A percentile compares a stretch with the other conserved stretches of the same genome.
Conservation (phyloP, 148 eudicot species). For the Heliosperma pusillum region DNA sequence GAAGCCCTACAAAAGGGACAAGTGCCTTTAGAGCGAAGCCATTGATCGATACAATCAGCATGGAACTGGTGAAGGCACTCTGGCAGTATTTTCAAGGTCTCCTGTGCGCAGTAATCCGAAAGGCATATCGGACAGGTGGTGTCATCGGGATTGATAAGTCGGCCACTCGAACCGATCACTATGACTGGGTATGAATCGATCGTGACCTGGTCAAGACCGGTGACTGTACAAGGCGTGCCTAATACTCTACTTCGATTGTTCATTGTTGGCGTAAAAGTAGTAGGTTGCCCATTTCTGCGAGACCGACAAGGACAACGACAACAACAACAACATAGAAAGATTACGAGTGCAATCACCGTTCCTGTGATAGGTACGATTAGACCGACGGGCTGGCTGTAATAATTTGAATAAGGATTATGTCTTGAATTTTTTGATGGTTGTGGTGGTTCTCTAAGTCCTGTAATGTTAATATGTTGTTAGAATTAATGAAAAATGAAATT, state of each 20-base stretch:
- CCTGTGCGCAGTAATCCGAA: background rate
- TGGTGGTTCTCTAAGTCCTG: no score
- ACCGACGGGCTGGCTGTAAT: background rate
- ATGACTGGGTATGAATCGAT: constrained; percentile 40
- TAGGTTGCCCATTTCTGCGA: background rate
- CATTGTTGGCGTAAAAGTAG: background rate
- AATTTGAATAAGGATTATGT: no score
- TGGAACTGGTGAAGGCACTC: constrained; percentile 56
- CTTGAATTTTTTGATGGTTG: no score
- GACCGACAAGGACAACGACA: background rate
- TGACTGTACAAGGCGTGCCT: background rate
- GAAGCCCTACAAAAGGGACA: constrained; percentile 48
- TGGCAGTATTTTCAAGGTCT: constrained; percentile 20
- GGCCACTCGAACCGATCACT: constrained; percentile 44
- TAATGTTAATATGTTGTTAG: no score
- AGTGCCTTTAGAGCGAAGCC: constrained; percentile 40
- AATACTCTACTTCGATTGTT: background rate
- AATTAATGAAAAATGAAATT: no score
- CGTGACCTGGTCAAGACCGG: constrained; percentile 40
- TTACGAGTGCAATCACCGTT: background rate
- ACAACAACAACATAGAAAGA: background rate
- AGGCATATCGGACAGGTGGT: background rate
- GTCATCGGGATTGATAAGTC: constrained; percentile 24
- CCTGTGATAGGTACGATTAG: background rate
- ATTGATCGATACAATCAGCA: constrained; percentile 47